phyloP scores from a whole-genome alignment of 371 early-diverging fungal genomes.

The Mortierella sp. region DNA sequence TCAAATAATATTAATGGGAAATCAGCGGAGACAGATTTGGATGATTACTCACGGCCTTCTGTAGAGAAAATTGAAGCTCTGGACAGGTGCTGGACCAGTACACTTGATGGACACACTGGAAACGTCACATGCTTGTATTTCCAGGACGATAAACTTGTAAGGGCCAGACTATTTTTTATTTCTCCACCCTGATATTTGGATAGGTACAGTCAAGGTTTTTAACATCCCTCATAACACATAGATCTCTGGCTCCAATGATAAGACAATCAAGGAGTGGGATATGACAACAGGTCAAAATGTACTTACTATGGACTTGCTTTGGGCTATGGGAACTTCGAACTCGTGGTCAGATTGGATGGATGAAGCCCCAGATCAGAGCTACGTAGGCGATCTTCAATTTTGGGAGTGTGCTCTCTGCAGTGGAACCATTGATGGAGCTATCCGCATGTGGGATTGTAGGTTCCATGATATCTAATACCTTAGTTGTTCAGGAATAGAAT shows the following conservation, averaged over 20 bases:
- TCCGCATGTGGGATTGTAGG: constrained; percentile 91
- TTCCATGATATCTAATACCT: constrained; percentile 8
- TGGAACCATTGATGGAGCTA: constrained; percentile 88
- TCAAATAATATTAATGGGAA: constrained; percentile 38
- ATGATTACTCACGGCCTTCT: constrained; percentile 29
- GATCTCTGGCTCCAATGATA: constrained; percentile 89
- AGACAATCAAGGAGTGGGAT: constrained; percentile 93
- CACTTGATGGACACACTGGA: constrained; percentile 69
- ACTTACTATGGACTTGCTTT: constrained; percentile 75
- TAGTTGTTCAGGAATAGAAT: background rate
- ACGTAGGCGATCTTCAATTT: constrained; percentile 84
- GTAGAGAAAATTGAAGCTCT: constrained; percentile 52
- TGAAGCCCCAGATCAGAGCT: constrained; percentile 49
- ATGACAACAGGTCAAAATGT: constrained; percentile 79
- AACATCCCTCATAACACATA: constrained; percentile 9
- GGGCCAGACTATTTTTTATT: background rate
- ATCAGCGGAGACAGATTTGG: constrained; percentile 11
- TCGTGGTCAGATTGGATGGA: constrained; percentile 48
- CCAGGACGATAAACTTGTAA: constrained; percentile 63
- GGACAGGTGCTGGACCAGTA: constrained; percentile 58
- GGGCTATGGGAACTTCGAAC: constrained; percentile 67
- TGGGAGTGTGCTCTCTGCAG: constrained; percentile 87
- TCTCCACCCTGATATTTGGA: background rate
- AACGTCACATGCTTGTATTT: constrained; percentile 67
- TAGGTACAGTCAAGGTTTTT: background rate